A percentile compares a stretch with the other conserved stretches of the same genome.
Conservation (phyloP, 2,329 filamentous ascomycete species). For the Xylariales sp. region DNA sequence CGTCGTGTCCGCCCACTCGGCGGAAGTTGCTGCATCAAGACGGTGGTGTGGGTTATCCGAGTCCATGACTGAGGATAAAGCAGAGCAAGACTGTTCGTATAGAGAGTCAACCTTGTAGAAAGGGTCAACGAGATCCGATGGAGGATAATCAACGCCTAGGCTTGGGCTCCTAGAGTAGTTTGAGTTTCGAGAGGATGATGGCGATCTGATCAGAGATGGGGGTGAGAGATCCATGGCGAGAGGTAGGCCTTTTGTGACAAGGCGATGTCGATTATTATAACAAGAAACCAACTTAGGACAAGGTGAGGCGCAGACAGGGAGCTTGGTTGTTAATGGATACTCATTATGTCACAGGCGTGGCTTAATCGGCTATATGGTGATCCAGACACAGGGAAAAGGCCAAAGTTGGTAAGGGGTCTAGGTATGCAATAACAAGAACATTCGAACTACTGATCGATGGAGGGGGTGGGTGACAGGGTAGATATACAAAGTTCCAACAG, state of each 20-base stretch:
- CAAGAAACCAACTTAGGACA: conserved; percentile 27
- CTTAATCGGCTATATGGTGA: conserved; percentile 24
- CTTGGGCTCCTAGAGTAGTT: conserved; percentile 57
- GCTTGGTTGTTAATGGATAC: conserved; percentile 16
- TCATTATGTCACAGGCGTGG: conserved; percentile 39
- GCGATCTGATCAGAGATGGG: conserved; percentile 59
- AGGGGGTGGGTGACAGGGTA: conserved; percentile 27
- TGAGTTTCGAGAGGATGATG: conserved; percentile 57
- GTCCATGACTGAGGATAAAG: conserved; percentile 52
- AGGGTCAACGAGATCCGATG: conserved; percentile 57
- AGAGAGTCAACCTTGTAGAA: conserved; percentile 58
- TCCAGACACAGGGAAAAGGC: conserved; percentile 22
- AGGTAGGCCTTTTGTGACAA: conserved; percentile 23
- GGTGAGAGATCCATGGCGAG: conserved; percentile 62
- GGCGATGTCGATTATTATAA: conserved; percentile 37
- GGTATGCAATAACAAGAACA: conserved; percentile 24
- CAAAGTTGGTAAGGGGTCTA: conserved; percentile 26
- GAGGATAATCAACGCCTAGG: conserved; percentile 58
- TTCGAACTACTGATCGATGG: conserved; percentile 6
- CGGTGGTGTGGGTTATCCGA: conserved; percentile 53
- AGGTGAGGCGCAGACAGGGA: conserved; percentile 33
- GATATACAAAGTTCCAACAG: conserved; percentile 35
- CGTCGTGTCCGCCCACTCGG: conserved; percentile 57
- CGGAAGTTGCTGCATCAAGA: conserved; percentile 56
- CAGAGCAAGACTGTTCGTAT: conserved; percentile 56